These are phyloP conservation scores for Kluyveromyces starmeri DNA, from an alignment of 805 yeast genomes.

Conservation along the genomic window DNA sequence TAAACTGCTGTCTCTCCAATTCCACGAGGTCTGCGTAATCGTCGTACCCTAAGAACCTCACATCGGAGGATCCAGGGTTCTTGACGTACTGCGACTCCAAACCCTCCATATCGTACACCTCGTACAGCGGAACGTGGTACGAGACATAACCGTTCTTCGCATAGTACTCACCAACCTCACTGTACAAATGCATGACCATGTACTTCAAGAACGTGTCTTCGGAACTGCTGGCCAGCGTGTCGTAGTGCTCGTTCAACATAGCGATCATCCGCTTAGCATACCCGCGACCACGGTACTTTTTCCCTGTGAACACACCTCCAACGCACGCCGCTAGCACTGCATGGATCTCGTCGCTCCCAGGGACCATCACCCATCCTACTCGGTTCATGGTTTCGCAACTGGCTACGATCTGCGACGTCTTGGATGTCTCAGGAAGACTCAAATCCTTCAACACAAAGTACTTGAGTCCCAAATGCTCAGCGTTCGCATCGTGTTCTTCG, in stretches of 20 bases:
- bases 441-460: constrained; percentile 30
- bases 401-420: constrained; percentile 31
- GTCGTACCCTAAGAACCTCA: constrained; percentile 25
- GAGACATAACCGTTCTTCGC: constrained; percentile 50
- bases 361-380: constrained; percentile 26
- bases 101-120: constrained; percentile 20
- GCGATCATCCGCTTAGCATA: constrained; percentile 44
- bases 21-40: constrained; percentile 26
- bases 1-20: constrained; percentile 18
- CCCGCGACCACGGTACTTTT: constrained; percentile 42
- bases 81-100: constrained; percentile 13
- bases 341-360: constrained; percentile 20
- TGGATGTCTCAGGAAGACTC: constrained; percentile 15
- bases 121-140: constrained; percentile 31
- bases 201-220: constrained; percentile 23
- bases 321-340: constrained; percentile 34
- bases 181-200: constrained; percentile 44
- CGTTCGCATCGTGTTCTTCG: constrained; percentile 11
- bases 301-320: constrained; percentile 53
- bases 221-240: constrained; percentile 16
- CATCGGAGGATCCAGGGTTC: constrained; percentile 5
- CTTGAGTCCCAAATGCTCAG: constrained; percentile 27
- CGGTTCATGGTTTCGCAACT: constrained; percentile 35
- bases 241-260: constrained; percentile 29
- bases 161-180: constrained; percentile 67